Evolutionary conservation across 2,329 filamentous ascomycete genomes (phyloP).

Genomic region (Exophiala bonariae): DNA sequence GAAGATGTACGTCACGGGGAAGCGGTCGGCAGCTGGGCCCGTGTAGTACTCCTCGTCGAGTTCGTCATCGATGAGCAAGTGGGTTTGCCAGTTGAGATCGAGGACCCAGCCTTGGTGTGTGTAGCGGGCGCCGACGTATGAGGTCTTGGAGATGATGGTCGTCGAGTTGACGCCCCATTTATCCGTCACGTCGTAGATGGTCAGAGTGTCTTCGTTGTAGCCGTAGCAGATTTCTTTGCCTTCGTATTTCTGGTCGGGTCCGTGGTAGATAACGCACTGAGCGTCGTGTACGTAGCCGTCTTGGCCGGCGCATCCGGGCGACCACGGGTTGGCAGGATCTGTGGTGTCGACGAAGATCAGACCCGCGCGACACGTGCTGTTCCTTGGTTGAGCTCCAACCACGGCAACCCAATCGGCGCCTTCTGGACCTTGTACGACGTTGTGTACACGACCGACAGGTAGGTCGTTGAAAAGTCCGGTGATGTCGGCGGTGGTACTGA

Average conservation of each 20-base stretch:
- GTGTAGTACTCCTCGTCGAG: constrained; percentile 48
- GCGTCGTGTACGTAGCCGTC: constrained; percentile 64
- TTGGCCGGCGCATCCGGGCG: constrained; percentile 53
- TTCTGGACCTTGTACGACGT: constrained; percentile 55
- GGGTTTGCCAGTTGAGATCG: constrained; percentile 46
- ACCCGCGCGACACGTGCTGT: constrained; percentile 51
- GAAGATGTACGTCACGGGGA: constrained; percentile 54
- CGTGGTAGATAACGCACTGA: constrained; percentile 58
- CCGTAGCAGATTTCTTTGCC: constrained; percentile 58
- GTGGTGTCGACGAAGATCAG: constrained; percentile 61
- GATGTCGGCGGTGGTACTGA: constrained; percentile 44
- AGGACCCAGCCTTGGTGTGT: constrained; percentile 61
- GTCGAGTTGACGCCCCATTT: constrained; percentile 27
- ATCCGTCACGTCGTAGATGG: constrained; percentile 20
- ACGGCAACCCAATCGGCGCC: constrained; percentile 49
- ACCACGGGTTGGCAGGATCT: constrained; percentile 53
- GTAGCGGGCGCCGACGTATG: constrained; percentile 58
- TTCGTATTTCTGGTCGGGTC: constrained; percentile 49
- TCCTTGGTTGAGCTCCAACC: constrained; percentile 40
- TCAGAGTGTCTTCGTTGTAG: constrained; percentile 46
- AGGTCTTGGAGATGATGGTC: constrained; percentile 53
- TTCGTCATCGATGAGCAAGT: constrained; percentile 56
- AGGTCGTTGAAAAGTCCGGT: constrained; percentile 43
- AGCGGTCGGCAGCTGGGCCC: constrained; percentile 44
- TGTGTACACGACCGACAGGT: constrained; percentile 52